A percentile compares a stretch with the other conserved stretches of the same genome.
phyloP scores from a whole-genome alignment of 2,329 filamentous ascomycete species.

The Alternaria dauci region DNA sequence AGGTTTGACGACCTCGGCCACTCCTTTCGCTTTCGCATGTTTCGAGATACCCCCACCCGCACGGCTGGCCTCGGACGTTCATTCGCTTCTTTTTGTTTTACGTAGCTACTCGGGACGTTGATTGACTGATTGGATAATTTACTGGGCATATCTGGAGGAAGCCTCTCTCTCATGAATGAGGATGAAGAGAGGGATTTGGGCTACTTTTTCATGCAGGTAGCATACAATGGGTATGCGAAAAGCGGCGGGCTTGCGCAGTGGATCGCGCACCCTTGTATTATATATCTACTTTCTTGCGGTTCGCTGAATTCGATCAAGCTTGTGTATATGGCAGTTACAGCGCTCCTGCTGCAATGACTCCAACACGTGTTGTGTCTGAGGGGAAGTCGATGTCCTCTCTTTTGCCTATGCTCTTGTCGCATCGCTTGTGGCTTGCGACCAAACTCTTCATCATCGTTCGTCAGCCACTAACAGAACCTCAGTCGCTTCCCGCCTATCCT shows the following conservation, averaged over 20 bases:
- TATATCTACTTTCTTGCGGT: not conserved
- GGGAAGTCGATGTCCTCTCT: not conserved
- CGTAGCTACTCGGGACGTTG: conserved; percentile 1
- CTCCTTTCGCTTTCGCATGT: conserved; percentile 25
- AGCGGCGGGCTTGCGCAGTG: not conserved
- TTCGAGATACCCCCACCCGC: conserved; percentile 46
- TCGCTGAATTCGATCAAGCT: not conserved
- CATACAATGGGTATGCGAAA: not conserved
- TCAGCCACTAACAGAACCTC: not conserved
- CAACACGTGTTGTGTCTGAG: not conserved
- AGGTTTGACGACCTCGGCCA: conserved; percentile 16
- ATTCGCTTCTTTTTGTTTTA: conserved; percentile 33
- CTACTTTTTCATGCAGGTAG: not conserved
- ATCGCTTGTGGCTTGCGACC: not conserved
- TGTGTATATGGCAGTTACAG: not conserved
- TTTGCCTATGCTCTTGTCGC: not conserved
- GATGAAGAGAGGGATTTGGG: not conserved
- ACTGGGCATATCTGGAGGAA: not conserved
- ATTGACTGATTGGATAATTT: not conserved
- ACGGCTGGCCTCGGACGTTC: conserved; percentile 47
- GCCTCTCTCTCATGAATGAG: not conserved
- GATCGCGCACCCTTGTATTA: not conserved
- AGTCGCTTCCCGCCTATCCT: not conserved
- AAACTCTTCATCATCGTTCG: too few relatives aligned
- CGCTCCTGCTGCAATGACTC: not conserved